These are phyloP conservation scores for Pichia cactophila DNA, from an alignment of 1,139 yeast species.

Conservation along the genomic window DNA sequence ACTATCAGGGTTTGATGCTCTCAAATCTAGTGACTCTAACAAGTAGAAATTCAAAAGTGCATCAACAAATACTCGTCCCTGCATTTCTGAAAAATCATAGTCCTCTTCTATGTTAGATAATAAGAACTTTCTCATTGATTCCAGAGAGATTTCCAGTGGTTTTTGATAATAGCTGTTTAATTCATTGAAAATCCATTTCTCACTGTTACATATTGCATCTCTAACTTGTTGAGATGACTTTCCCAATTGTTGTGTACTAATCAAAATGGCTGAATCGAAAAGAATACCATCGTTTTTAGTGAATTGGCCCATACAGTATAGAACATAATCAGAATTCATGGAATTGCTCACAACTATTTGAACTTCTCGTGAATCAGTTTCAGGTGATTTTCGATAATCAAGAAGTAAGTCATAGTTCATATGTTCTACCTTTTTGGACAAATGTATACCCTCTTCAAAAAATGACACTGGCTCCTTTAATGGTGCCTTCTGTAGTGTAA, in stretches of 20 bases:
- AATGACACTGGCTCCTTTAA: neutral
- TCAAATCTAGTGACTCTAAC: neutral
- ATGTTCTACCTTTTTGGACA: conserved; percentile 2
- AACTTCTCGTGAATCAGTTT: conserved; percentile 7
- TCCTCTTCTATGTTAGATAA: neutral
- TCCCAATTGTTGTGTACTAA: neutral
- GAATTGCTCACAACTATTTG: conserved; percentile 8
- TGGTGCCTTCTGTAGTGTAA: conserved; percentile 10
- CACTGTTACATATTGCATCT: conserved; percentile 3
- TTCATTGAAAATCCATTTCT: conserved; percentile 3
- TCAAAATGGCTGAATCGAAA: conserved; percentile 4
- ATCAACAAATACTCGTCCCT: conserved; percentile 5
- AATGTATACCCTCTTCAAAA: conserved; percentile 8
- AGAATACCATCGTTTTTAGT: conserved; percentile 6
- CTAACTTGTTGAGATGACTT: neutral
- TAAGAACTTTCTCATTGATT: conserved; percentile 2
- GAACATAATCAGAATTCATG: neutral
- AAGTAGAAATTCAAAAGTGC: conserved; percentile 6
- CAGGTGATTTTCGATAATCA: conserved; percentile 6
- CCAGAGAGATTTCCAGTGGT: neutral
- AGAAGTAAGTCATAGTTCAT: conserved; percentile 7
- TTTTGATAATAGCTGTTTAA: conserved; percentile 9
- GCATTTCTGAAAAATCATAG: conserved; percentile 2
- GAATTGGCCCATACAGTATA: conserved; percentile 12
- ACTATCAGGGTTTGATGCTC: neutral